phyloP scores from a whole-genome alignment of 345 rosid genomes.

The Erysimum cheiranthoides region DNA sequence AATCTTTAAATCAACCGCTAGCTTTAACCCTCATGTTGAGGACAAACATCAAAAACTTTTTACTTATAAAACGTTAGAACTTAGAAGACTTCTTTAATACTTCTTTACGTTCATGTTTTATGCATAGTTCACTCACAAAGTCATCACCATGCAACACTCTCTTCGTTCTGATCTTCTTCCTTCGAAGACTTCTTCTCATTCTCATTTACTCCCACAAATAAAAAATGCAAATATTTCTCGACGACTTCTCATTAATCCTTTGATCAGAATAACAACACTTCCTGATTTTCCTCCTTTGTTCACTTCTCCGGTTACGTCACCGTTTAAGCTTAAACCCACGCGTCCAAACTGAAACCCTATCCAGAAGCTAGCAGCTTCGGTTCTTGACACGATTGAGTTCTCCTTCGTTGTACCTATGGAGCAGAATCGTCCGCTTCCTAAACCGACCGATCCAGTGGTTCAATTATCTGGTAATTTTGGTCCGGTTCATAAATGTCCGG shows the following conservation, averaged over 20 bases:
- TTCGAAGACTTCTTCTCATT: constrained; percentile 9
- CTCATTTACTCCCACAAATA: constrained; percentile 22
- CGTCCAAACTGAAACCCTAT: constrained; percentile 56
- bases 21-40: neutral
- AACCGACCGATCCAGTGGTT: constrained; percentile 42
- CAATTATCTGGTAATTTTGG: constrained; percentile 74
- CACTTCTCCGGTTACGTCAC: constrained; percentile 32
- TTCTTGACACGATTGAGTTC: constrained; percentile 61
- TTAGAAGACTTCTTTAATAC: too few species aligned
- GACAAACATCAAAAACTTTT: neutral
- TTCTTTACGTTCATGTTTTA: neutral
- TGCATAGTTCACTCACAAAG: constrained; percentile 1
- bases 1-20: neutral
- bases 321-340: constrained; percentile 33
- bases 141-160: constrained; percentile 43
- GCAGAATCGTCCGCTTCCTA: constrained; percentile 33
- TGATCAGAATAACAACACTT: constrained; percentile 19
- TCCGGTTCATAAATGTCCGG: constrained; percentile 74
- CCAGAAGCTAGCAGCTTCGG: constrained; percentile 60
- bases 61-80: constrained; percentile 22
- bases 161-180: constrained; percentile 33
- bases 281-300: constrained; percentile 32
- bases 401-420: constrained; percentile 56
- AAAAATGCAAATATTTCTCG: neutral
- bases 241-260: constrained; percentile 33